A percentile compares a stretch with the other conserved stretches of the same genome.
Evolutionary conservation across 2,329 filamentous ascomycete genomes (phyloP).

Genomic region (Exophiala dermatitidis): DNA sequence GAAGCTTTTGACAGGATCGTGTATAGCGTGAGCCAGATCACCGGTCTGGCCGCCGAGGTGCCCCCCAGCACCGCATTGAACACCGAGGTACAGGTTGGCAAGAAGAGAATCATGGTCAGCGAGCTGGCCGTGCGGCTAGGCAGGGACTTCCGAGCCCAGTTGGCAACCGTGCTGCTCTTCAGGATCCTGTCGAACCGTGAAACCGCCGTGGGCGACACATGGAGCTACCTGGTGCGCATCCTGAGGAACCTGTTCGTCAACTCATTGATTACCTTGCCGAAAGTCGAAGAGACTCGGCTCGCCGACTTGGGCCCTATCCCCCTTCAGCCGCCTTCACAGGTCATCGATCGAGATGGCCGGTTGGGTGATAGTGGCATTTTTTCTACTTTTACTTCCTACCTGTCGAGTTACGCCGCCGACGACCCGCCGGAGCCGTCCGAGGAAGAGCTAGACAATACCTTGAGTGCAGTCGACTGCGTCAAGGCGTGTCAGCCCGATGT

Average conservation of each 20-base stretch:
- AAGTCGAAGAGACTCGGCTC: constrained; percentile 39
- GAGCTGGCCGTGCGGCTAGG: constrained; percentile 95
- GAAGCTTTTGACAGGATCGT: constrained; percentile 91
- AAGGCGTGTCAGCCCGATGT: constrained; percentile 79
- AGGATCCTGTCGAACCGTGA: constrained; percentile 83
- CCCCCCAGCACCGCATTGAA: constrained; percentile 81
- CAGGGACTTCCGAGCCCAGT: constrained; percentile 83
- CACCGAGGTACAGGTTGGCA: constrained; percentile 79
- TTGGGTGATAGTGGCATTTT: constrained; percentile 77
- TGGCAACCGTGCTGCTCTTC: constrained; percentile 93
- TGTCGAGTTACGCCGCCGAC: constrained; percentile 97
- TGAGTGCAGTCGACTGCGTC: constrained; percentile 90
- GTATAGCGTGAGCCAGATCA: constrained; percentile 82
- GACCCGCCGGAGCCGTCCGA: constrained; percentile 96
- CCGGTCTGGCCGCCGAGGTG: constrained; percentile 68
- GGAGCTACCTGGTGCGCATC: constrained; percentile 68
- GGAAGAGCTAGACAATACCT: constrained; percentile 89
- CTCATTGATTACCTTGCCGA: constrained; percentile 67
- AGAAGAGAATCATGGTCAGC: constrained; percentile 95
- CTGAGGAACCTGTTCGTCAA: constrained; percentile 96
- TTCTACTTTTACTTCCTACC: constrained; percentile 90
- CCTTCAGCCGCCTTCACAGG: constrained; percentile 80
- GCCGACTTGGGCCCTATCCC: constrained; percentile 69
- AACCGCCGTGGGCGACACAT: constrained; percentile 57
- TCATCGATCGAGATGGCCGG: constrained; percentile 80